phyloP scores from a whole-genome alignment of 1,284 basidiomycete species.

The Meripilus lineatus region DNA sequence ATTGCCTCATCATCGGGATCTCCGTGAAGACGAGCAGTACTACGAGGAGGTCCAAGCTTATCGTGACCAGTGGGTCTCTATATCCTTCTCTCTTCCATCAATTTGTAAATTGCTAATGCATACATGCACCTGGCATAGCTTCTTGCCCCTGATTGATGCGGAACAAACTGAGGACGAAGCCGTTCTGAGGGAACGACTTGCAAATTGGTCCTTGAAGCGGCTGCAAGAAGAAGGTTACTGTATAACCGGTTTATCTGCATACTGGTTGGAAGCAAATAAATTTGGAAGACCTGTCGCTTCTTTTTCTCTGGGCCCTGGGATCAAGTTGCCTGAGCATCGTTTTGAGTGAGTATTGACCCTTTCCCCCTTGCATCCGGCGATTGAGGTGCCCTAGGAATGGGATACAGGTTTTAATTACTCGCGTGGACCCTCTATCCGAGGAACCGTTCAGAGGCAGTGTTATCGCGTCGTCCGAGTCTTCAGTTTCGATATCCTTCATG shows the following conservation, averaged over 20 bases:
- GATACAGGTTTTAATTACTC: conserved; percentile 59
- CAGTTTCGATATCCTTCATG: conserved; percentile 55
- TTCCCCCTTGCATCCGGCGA: conserved; percentile 1
- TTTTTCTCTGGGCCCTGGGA: conserved; percentile 54
- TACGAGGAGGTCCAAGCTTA: conserved; percentile 43
- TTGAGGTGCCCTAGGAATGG: conserved; percentile 44
- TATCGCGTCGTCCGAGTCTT: conserved; percentile 39
- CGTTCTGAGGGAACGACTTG: conserved; percentile 54
- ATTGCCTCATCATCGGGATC: conserved; percentile 27
- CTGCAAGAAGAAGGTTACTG: conserved; percentile 67
- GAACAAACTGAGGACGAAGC: conserved; percentile 65
- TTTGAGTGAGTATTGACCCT: conserved; percentile 61
- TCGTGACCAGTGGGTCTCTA: conserved; percentile 33
- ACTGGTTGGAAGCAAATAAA: conserved; percentile 56
- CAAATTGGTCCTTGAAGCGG: conserved; percentile 56
- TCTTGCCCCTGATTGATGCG: conserved; percentile 52
- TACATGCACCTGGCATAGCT: conserved; percentile 37
- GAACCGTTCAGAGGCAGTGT: conserved; percentile 53
- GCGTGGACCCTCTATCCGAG: conserved; percentile 53
- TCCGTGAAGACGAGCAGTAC: conserved; percentile 33
- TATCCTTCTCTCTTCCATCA: background rate
- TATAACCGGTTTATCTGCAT: conserved; percentile 56
- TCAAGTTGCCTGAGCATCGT: conserved; percentile 49
- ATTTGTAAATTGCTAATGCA: background rate
- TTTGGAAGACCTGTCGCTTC: conserved; percentile 59